Evolutionary conservation across 768 basidiomycete genomes (phyloP), one percentile per base, ranked within the genome.

Genomic region (Lepiota venenata): DNA sequence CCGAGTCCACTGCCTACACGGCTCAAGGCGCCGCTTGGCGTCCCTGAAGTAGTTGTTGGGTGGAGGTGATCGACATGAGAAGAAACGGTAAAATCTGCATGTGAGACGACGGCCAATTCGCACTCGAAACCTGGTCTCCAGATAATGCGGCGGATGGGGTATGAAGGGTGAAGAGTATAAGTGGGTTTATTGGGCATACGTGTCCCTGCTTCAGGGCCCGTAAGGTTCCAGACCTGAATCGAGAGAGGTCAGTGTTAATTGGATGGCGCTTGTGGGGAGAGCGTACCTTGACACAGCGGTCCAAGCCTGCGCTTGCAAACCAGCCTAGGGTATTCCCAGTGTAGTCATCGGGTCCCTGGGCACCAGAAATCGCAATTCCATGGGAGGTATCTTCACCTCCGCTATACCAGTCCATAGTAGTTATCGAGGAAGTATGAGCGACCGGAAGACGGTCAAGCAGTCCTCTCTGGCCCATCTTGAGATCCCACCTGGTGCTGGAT

Each of bases 71-170:
- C 52, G 18, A 54, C 38, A 10, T 54, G 52, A 59, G 58, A 70
- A 20, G 63, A 61, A 25, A 65, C 66, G 11, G 74, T 70, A 51
- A 74, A 72, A 48, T 78, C 81, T 20, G 79, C 78, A 55, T 85
- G 87, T 6, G 89, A 88, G 4, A 88, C 83, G 12, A 91, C 63
- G 1, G 86, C 87, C 10, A 92, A 66, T 65, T 92, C 89, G 60
- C 86, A 87, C 45, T 87, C 83, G 62, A 86, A 85, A 0, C 75
- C 78, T 0, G 90, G 91, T 15, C 92, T 79, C 90, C 90, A 94
- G 2, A 78, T 66, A 11, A 93, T 81, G 15, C 81, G 82, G 11
- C 88, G 81, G 16, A 92, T 82, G 1, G 88, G 86, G 58, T 82
- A 89, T 0, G 87, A 80, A 0, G 91, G 83, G 56, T 89, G 85